Base-by-base conservation (phyloP, 345 rosid genomes). In the Cochlearia excelsa region DNA sequence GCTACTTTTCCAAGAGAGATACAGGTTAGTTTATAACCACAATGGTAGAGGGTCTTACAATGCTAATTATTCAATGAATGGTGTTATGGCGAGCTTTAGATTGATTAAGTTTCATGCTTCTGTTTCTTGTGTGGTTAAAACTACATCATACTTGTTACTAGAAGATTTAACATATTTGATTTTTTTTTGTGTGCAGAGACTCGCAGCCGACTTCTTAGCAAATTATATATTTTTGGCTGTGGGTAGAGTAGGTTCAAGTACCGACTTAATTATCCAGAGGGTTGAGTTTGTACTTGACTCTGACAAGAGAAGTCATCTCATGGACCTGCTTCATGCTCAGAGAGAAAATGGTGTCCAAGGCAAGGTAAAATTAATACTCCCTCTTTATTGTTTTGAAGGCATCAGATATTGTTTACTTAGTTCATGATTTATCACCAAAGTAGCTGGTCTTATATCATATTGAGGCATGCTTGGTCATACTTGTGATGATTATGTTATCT, bases 261-360 rank as follows among this genome's bases (percentile, higher is more conserved):
- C 99, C 55, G 99, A 93, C 80, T 77, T 93, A 80, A 93, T 93
- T 72, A 86, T 77, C 61, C 99, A 93, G 73, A 85, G 99, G 74
- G 97, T 93, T 66, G 99, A 89, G 69, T 84, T 82, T 77, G 99
- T 93, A 52, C 89, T 80, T 1, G 97, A 93, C 38, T 70, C 95
- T 33, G 99, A 93, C 80, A 93, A 93, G 77, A 89, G 99, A 81
- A 93, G 99, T 72, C 92, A 89, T 58, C 97, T 93, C 44, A 93
- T 93, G 99, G 99, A 93, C 74, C 97, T 93, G 56, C 95, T 93
- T 72, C 95, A 89, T 51, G 99, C 99, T 11, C 99, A 93, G 66
- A 84, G 85, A 78, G 90, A 72, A 56, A 84, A 74, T 79, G 97
- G 79, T 65, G 66, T 66, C 69, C 84, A 85, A 34, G 81, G 82